Evolutionary conservation across 2,329 filamentous ascomycete species (phyloP).

Genomic region (Venturia pyrina): DNA sequence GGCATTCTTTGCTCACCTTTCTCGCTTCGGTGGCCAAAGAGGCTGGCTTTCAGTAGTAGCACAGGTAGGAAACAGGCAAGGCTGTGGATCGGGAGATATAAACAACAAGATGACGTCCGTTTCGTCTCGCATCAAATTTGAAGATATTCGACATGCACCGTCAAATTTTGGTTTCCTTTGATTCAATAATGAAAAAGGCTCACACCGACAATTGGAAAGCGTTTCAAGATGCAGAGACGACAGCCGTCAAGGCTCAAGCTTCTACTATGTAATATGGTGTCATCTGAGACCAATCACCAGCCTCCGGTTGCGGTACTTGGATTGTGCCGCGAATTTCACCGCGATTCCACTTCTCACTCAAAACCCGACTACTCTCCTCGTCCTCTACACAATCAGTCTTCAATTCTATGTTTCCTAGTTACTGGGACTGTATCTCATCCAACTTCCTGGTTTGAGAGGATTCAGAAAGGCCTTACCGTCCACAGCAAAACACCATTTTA

Average conservation of each 20-base stretch:
- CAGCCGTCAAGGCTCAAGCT: neutral
- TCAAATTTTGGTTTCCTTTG: neutral
- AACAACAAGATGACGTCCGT: no score
- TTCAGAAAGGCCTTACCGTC: neutral
- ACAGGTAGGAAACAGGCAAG: no score
- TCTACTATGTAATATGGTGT: neutral
- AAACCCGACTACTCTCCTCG: neutral
- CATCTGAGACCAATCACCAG: neutral
- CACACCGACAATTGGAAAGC: neutral
- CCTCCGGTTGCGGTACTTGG: neutral
- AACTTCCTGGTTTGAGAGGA: conserved; percentile 11
- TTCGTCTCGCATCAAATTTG: no score
- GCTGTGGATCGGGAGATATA: no score
- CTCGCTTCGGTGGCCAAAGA: no score
- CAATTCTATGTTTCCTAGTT: conserved; percentile 6
- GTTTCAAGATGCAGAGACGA: neutral
- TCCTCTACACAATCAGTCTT: neutral
- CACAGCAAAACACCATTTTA: neutral
- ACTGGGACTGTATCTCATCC: conserved; percentile 11
- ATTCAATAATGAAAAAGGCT: neutral
- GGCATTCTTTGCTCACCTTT: neutral
- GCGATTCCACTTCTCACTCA: neutral
- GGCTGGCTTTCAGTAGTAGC: no score
- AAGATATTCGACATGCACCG: no score
- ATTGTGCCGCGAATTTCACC: neutral